phyloP scores from a whole-genome alignment of 176 grass and related monocot genomes.

The Cocos nucifera region DNA sequence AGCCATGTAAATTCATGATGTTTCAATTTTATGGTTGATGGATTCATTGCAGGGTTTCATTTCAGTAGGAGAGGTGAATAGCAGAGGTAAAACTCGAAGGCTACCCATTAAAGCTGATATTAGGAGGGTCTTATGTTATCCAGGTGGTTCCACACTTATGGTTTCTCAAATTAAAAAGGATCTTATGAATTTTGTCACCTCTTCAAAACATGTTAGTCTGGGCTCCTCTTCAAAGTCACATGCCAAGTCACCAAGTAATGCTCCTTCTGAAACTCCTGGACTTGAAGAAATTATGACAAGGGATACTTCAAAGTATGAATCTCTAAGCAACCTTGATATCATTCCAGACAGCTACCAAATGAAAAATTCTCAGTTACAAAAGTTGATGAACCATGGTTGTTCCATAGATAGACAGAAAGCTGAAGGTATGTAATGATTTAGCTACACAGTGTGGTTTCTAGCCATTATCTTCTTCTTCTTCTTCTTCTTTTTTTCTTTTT shows the following conservation, averaged over 20 bases:
- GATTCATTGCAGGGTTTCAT: slow-evolving; percentile 50
- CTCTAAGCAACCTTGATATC: too few species aligned
- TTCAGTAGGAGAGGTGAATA: slow-evolving; percentile 70
- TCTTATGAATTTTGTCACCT: slow-evolving; percentile 17
- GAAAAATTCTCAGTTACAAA: too few species aligned
- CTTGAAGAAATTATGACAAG: too few species aligned
- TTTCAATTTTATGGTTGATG: neutral
- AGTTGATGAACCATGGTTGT: too few species aligned
- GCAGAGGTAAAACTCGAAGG: slow-evolving; percentile 55
- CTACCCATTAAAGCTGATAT: slow-evolving; percentile 75
- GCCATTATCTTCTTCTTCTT: too few species aligned
- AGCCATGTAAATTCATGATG: neutral
- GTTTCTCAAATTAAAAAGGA: slow-evolving; percentile 58
- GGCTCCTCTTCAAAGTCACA: slow-evolving; percentile 17
- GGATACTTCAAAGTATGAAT: too few species aligned
- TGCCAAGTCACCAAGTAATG: slow-evolving; percentile 35
- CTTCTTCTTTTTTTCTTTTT: too few species aligned
- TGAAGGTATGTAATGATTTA: too few species aligned
- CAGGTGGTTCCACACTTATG: slow-evolving; percentile 74
- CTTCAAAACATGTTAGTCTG: slow-evolving; percentile 3
- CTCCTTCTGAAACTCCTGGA: slow-evolving; percentile 13
- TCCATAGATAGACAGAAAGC: too few species aligned
- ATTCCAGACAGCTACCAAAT: too few species aligned
- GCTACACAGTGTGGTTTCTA: too few species aligned
- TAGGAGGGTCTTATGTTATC: slow-evolving; percentile 74